Conservation (phyloP, 208 protist species). For the Crithidia fasciculata region DNA sequence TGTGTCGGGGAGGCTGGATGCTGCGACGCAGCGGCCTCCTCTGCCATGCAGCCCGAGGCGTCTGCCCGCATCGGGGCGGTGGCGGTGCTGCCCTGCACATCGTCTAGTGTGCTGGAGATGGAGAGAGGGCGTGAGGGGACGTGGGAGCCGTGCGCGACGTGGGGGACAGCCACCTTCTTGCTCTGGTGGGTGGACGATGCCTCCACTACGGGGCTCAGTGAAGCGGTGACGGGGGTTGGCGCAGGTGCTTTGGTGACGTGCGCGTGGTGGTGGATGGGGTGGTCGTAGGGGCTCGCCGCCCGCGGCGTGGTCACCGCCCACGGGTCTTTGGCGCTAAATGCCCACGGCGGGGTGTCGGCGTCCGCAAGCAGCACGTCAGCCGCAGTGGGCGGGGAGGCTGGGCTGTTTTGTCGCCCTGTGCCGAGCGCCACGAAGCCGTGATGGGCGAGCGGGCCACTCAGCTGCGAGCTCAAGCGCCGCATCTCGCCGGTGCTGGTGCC, state of each 20-base stretch:
- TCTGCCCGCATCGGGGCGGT: neutral
- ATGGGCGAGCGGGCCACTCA: neutral
- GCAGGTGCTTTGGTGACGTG: no score
- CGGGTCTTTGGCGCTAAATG: neutral
- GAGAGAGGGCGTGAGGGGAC: neutral
- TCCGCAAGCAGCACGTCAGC: neutral
- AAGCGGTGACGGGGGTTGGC: no score
- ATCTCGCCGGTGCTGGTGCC: neutral
- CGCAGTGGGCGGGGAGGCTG: no score
- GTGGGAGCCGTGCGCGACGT: no score
- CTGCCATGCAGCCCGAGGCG: neutral
- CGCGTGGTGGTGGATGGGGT: no score
- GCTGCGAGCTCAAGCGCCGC: conserved; percentile 6
- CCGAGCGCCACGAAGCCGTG: neutral
- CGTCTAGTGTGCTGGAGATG: neutral
- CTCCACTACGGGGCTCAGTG: no score
- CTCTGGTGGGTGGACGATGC: no score
- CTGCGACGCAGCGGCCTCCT: neutral
- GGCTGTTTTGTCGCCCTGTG: no score
- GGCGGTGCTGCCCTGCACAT: neutral
- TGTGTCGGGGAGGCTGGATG: no score
- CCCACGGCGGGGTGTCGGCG: neutral
- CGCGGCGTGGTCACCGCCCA: conserved; percentile 3
- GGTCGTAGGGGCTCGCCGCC: no score
- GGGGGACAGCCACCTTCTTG: no score